Base-by-base conservation (phyloP, 2,329 filamentous ascomycete species). In the Phyllosticta ampelicida region DNA sequence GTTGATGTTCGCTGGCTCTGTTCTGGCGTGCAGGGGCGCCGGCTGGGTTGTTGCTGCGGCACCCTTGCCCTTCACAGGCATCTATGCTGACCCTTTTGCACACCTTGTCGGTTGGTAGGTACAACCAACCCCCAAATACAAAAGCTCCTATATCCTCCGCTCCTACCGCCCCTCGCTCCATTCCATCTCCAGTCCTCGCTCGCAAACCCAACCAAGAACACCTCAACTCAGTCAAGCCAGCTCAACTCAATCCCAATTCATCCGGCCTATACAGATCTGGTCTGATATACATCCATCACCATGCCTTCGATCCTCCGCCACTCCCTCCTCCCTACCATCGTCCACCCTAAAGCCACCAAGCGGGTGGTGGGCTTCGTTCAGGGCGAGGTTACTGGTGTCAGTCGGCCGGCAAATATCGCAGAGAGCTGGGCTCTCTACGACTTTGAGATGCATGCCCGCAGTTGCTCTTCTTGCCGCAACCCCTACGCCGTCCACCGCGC, bases 381-480 rank as follows among this genome's bases (percentile, higher is more conserved):
- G 55, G 70, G 71, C 61, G 70, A 70, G 54, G 70, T 74, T 51
- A 68, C 66, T 59, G 67, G 68, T 19, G 65, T 73, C 63, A 73
- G 73, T 4, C 71, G 76, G 53, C 73, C 73, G 26, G 65, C 74
- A 44, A 73, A 70, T 60, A 64, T 65, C 5, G 63, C 68, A 44
- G 76, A 78, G 66, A 71, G 70, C 61, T 77, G 75, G 75, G 72
- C 73, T 1, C 65, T 75, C 58, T 76, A 77, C 67, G 66, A 76
- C 69, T 78, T 77, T 60, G 76, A 78, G 63, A 69, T 66, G 60
- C 77, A 79, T 66, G 74, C 75, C 36, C 70, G 70, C 54, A 70
- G 69, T 61, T 79, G 77, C 66, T 65, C 62, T 51, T 67, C 70
- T 60, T 79, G 77, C 71, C 66, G 68, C 63, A 67, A 75, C 62